Evolutionary conservation across 1,139 yeast species (phyloP), one percentile per base, ranked within the genome.

Genomic region (Blastobotrys ciferrii): DNA sequence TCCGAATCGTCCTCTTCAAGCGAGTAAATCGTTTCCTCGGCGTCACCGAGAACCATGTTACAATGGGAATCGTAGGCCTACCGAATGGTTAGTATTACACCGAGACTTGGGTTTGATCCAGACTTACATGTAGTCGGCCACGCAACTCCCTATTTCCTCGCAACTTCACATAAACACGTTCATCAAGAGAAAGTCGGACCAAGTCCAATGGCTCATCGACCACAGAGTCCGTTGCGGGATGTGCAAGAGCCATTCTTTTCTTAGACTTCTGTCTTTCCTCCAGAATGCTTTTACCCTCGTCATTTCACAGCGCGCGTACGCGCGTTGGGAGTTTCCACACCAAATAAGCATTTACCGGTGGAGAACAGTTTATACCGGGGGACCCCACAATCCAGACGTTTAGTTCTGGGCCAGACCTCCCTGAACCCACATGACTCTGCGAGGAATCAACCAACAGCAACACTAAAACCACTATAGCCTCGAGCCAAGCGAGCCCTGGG

Each of bases 131-230:
- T 50, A 94, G 76, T 58, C 81, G 82, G 4, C 99, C 99, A 42
- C 81, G 80, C 70, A 92, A 78, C 65, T 91, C 97, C 59, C 99
- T 78, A 54, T 95, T 95, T n/a, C 97, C 98, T 66, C 98, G 82
- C 53, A 94, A 78, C 66, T 94, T 94, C 50, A 94, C 95, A 63
- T 81, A 79, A 19, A 94, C 91, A 48, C 76, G 72, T 68, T 92
- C 98, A 63, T 94, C 98, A 44, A 94, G 73, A 53, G 91, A 88
- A 54, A 86, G 78, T 57, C 94, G 82, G 58, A 94, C 82, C 59
- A 91, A 77, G 63, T 92, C 98, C 52, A 94, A 78, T 15, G 99
- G 98, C 59, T 81, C 84, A 9, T 25, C 18, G 20, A 40, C 43
- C 43, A 31, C 32, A 13, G 25, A 28, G 30, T 40, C 43, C 11